Evolutionary conservation across 2,329 filamentous ascomycete species (phyloP), one percentile per base, ranked within the genome.

Genomic region (Didymella sp.): DNA sequence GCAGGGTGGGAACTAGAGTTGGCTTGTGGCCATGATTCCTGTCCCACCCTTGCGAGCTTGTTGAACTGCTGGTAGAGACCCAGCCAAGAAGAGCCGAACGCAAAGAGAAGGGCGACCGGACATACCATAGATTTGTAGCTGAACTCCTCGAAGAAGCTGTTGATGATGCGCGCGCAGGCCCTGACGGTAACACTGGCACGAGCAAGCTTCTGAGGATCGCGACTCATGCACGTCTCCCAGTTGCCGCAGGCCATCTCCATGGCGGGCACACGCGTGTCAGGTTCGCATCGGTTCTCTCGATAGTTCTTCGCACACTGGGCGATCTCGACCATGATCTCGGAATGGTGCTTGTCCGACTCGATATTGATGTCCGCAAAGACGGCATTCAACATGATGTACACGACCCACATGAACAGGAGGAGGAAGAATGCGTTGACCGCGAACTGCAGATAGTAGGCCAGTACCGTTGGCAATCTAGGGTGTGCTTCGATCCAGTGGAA

Each of bases 111-210:
- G 47, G 59, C 7, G 22, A 13, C 15, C 12, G 41, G 42, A 68
- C 55, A 60, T 81, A 87, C 85, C 82, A 90, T 88, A 11, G 87
- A 85, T 76, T 97, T 97, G 76, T 91, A 89, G 62, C 89, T 92
- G 76, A 98, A 93, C 6, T 91, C 88, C 67, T 96, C 92, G 4
- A 96, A 88, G 74, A 98, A 97, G 69, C 89, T 89, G 73, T 98
- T 97, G 76, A 98, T 89, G 37, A 99, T 96, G 71, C 92, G 87
- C 0, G 94, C 94, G 72, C 97, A 90, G 24, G 93, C 95, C 70
- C 91, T 89, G 5, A 92, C 93, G 17, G 89, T 91, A 35, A 96
- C 87, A 68, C 88, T 89, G 38, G 94, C 89, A 33, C 89, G 84
- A 64, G 91, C 92, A 53, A 96, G 87, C 53, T 87, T 86, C 41